Base-by-base conservation (phyloP, 1,139 yeast genomes). In the Scheffersomyces insectosa region DNA sequence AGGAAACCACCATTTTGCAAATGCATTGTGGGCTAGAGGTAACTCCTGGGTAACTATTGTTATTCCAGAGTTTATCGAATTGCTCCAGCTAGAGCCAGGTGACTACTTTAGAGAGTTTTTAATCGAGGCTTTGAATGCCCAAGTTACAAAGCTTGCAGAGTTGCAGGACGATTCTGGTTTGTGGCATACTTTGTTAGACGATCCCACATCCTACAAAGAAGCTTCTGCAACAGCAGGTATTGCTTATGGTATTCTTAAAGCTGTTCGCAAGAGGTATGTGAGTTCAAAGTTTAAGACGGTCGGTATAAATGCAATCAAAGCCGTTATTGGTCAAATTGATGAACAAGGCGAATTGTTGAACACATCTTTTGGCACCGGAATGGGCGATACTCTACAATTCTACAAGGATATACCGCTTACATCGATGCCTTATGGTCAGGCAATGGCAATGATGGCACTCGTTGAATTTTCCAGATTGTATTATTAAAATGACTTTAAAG, bases 21-120 rank as follows among this genome's bases (percentile, higher is more conserved):
- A 54, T 23, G 70, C 70, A 2, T 52, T 60, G 34, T 65, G 70
- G 70, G 70, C 70, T n/a, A 50, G 70, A 39, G 70, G 70, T 11
- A 65, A 65, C 46, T 56, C 65, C 11, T 65, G 70, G 70, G 51
- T 65, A 41, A 65, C 70, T n/a, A 64, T 65, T 39, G 68, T 61
- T 10, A 63, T 65, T 42, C 70, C 70, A 6, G 70, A 65, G 42
- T 56, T 65, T 41, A 54, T 65, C 29, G 70, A 65, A 36, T 49
- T 63, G 30, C 51, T 65, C 33, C 50, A 62, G 12, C 50, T 64
- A n/a, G 57, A 51, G 16, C 50, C 50, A 15, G 60, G 55, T 8
- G 65, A 62, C 40, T 57, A 51, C 33, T 53, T 62, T 41, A 47
- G 66, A 36, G 51, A 50, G 35, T 57, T 51, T 40, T 48, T 66